Evolutionary conservation across 495 filamentous ascomycete species (phyloP).

Genomic region (Penicillium goetzii): DNA sequence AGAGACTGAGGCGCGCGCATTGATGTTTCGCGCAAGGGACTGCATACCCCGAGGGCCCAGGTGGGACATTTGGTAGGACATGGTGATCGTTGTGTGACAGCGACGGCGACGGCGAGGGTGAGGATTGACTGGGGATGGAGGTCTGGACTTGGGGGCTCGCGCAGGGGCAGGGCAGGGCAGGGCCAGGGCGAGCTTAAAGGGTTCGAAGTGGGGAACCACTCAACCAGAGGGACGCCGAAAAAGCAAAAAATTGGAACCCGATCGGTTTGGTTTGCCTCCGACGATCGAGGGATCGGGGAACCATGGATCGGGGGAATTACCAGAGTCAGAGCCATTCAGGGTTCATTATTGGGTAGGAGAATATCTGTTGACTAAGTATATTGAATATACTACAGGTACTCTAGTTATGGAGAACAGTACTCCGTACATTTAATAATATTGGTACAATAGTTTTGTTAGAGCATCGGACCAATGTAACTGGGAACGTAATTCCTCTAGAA

Average conservation of each 20-base stretch:
- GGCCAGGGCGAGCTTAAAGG: constrained; percentile 9
- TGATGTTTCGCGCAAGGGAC: neutral
- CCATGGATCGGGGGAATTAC: neutral
- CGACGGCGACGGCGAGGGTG: neutral
- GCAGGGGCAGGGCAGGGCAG: constrained; percentile 6
- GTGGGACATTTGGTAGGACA: constrained; percentile 66
- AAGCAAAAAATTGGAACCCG: constrained; percentile 20
- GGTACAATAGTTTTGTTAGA: neutral
- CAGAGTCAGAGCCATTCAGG: neutral
- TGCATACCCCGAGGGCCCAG: constrained; percentile 57
- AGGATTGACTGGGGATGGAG: neutral
- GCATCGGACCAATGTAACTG: neutral
- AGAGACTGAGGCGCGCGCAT: neutral
- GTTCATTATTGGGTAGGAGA: neutral
- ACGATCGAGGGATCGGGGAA: constrained; percentile 6
- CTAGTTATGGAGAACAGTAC: too few species aligned
- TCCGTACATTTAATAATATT: too few species aligned
- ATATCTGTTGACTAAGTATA: neutral
- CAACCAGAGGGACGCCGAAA: constrained; percentile 16
- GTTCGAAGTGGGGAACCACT: constrained; percentile 10
- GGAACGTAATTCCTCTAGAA: neutral
- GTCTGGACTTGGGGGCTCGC: neutral
- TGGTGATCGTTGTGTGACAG: constrained; percentile 30
- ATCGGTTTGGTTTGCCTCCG: neutral
- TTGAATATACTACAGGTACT: too few species aligned